Evolutionary conservation across 2,329 filamentous ascomycete species (phyloP).

Genomic region (Ilyonectria mors-panacis): DNA sequence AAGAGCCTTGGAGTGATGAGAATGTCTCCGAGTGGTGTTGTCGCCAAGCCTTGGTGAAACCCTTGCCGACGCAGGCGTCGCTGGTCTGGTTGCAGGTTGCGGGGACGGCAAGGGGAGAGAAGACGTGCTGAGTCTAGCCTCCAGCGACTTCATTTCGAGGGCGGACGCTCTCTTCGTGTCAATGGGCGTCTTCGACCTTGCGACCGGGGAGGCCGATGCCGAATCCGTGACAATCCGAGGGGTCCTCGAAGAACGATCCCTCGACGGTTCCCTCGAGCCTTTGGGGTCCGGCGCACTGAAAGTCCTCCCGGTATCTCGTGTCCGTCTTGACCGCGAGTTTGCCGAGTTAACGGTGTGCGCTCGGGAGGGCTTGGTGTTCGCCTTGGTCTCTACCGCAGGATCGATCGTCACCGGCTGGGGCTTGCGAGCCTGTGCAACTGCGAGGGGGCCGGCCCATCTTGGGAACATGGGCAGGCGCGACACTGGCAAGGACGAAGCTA

Average conservation of each 20-base stretch:
- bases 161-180: conserved; percentile 63
- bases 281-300: conserved; percentile 61
- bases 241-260: conserved; percentile 46
- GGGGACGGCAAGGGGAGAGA: conserved; percentile 77
- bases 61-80: conserved; percentile 72
- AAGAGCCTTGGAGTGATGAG: conserved; percentile 71
- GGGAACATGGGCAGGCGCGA: conserved; percentile 83
- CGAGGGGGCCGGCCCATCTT: conserved; percentile 84
- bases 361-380: conserved; percentile 64
- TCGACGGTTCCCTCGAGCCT: conserved; percentile 46
- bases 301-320: conserved; percentile 61
- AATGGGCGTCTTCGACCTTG: conserved; percentile 51
- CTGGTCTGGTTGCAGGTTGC: conserved; percentile 65
- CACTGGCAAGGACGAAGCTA: conserved; percentile 83
- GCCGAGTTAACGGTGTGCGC: conserved; percentile 76
- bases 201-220: conserved; percentile 40
- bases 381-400: conserved; percentile 54
- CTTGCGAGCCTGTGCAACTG: conserved; percentile 85
- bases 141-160: conserved; percentile 67
- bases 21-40: conserved; percentile 70
- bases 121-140: conserved; percentile 77
- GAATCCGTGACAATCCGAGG: conserved; percentile 44
- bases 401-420: conserved; percentile 65
- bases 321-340: conserved; percentile 66
- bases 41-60: conserved; percentile 63